These are phyloP conservation scores for Tetracentron sinense DNA, from an alignment of 164 flowering plant species.

Conservation along the genomic window DNA sequence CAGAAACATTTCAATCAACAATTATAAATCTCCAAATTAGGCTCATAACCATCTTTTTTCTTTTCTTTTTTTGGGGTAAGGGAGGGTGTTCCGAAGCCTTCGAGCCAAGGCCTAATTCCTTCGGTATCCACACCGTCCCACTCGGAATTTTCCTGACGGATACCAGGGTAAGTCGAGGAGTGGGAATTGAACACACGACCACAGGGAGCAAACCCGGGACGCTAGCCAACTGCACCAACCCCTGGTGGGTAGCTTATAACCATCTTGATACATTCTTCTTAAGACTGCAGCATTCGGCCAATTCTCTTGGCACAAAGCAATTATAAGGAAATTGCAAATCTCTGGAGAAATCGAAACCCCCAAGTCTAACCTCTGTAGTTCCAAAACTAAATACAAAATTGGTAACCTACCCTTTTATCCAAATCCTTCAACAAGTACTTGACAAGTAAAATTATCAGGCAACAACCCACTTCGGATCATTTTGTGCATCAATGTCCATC, in stretches of 20 bases:
- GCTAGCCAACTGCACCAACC: no score
- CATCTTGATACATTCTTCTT: conserved; percentile 38
- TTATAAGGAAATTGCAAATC: conserved; percentile 41
- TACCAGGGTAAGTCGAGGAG: no score
- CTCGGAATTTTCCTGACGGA: no score
- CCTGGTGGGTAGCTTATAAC: no score
- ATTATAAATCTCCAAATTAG: conserved; percentile 36
- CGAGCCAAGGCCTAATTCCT: no score
- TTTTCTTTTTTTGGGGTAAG: no score
- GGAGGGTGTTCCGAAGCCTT: no score
- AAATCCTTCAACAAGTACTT: conserved; percentile 61
- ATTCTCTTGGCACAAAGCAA: conserved; percentile 49
- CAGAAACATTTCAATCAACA: conserved; percentile 54
- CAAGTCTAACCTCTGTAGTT: conserved; percentile 50
- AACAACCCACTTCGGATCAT: conserved; percentile 53
- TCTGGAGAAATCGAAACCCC: conserved; percentile 40
- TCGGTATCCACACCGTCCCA: no score
- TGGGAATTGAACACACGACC: no score
- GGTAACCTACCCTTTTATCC: conserved; percentile 46
- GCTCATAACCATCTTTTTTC: no score
- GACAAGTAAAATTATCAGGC: conserved; percentile 66
- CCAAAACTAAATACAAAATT: conserved; percentile 64
- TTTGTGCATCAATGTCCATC: conserved; percentile 55
- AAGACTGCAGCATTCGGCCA: conserved; percentile 78
- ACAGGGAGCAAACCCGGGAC: no score